These are phyloP conservation scores for Ensete ventricosum DNA, from an alignment of 176 grass and related monocot genomes.

Conservation along the genomic window DNA sequence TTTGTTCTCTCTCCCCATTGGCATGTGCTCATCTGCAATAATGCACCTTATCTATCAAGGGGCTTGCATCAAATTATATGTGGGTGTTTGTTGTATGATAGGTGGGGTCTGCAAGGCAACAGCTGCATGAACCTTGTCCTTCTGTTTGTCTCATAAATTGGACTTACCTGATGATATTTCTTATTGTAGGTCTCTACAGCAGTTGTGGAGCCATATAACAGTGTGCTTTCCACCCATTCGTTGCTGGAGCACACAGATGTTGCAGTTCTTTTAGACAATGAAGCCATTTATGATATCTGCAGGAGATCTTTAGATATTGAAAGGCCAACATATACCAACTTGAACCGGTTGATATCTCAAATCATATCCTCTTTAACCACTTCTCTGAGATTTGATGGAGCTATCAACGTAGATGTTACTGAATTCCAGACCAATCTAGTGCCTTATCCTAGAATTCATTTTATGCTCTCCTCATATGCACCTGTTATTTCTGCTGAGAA, in stretches of 20 bases:
- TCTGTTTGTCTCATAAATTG: not conserved
- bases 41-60: too few relatives aligned
- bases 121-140: too few relatives aligned
- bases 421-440: slow-evolving; percentile 98
- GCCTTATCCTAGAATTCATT: slow-evolving; percentile 90
- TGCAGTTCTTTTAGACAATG: slow-evolving; percentile 66
- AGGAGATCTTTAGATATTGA: slow-evolving; percentile 93
- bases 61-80: too few relatives aligned
- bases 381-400: slow-evolving; percentile 88
- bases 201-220: slow-evolving; percentile 98
- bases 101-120: too few relatives aligned
- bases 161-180: slow-evolving; percentile 23
- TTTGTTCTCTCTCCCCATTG: too few relatives aligned
- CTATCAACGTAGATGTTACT: slow-evolving; percentile 88
- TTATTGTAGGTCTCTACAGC: slow-evolving; percentile 80
- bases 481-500: slow-evolving; percentile 96
- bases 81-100: too few relatives aligned
- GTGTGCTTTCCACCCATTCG: slow-evolving; percentile 89
- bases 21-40: too few relatives aligned
- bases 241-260: slow-evolving; percentile 97
- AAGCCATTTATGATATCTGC: slow-evolving; percentile 97
- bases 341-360: slow-evolving; percentile 93
- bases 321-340: slow-evolving; percentile 89
- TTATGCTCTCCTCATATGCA: slow-evolving; percentile 95
- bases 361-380: slow-evolving; percentile 93